Percentiles rank a stretch among this genome's conserved stretches.
These are phyloP conservation scores for Aureoboletus auriporus DNA, from an alignment of 768 basidiomycete species.

Conservation along the genomic window DNA sequence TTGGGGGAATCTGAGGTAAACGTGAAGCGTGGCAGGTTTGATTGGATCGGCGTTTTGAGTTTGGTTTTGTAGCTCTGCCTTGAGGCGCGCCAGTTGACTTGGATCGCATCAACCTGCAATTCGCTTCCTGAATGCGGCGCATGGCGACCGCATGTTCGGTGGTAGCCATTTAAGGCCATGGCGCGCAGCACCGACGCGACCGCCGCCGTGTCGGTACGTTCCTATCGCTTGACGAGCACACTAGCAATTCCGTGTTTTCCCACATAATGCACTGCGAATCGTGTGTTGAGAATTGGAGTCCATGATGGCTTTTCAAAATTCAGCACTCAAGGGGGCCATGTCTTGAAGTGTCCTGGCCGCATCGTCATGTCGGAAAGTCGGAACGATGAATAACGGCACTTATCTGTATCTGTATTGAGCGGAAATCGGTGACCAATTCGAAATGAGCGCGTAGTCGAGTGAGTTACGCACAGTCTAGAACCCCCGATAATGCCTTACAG, in stretches of 20 bases:
- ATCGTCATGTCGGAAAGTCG: too few relatives aligned
- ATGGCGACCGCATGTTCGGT: conserved; percentile 33
- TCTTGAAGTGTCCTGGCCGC: too few relatives aligned
- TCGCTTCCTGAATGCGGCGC: conserved; percentile 25
- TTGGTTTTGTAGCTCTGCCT: conserved; percentile 25
- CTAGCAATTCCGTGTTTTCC: too few relatives aligned
- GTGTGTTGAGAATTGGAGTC: too few relatives aligned
- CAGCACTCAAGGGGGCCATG: too few relatives aligned
- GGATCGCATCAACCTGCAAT: conserved; percentile 17
- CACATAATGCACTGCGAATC: too few relatives aligned
- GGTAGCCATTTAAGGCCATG: conserved; percentile 26
- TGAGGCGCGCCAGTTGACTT: conserved; percentile 27
- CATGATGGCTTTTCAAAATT: too few relatives aligned
- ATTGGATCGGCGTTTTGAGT: conserved; percentile 24
- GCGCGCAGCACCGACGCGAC: conserved; percentile 11
- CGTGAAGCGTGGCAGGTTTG: conserved; percentile 12
- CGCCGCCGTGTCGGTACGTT: conserved; percentile 6
- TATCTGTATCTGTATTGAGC: not conserved
- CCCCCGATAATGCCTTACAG: not conserved
- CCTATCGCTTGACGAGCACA: conserved; percentile 13
- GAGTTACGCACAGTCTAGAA: conserved; percentile 13
- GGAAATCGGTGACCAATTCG: conserved; percentile 3
- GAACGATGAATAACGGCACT: too few relatives aligned
- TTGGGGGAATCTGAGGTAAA: conserved; percentile 30
- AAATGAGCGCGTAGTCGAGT: conserved; percentile 11